phyloP scores from a whole-genome alignment of 306 rosid genomes.

The Quillaja saponaria region DNA sequence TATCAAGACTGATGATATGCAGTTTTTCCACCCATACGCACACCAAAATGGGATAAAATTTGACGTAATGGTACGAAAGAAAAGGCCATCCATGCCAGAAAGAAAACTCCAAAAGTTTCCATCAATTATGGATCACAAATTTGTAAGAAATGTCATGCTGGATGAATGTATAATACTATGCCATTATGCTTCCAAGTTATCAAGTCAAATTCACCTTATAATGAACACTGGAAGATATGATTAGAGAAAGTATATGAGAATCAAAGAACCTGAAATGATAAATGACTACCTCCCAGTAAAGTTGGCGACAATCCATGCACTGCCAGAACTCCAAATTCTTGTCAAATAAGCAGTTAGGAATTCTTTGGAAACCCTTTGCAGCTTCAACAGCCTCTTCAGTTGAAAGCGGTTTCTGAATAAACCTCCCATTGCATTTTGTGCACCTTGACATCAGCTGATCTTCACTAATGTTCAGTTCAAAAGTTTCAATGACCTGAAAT shows the following conservation, averaged over 20 bases:
- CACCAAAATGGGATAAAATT: no score
- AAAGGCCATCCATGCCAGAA: no score
- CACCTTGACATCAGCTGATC: slow-evolving; percentile 87
- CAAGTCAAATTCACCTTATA: slow-evolving; percentile 1
- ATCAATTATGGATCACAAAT: no score
- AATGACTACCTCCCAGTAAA: slow-evolving; percentile 84
- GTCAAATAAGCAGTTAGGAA: slow-evolving; percentile 79
- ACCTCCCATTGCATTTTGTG: slow-evolving; percentile 89
- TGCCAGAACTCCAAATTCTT: slow-evolving; percentile 92
- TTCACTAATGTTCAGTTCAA: slow-evolving; percentile 70
- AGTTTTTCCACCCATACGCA: no score
- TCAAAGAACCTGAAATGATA: slow-evolving; percentile 18
- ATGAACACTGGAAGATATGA: slow-evolving; percentile 18
- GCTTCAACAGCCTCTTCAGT: slow-evolving; percentile 89
- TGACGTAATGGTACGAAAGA: no score
- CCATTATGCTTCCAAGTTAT: slow-evolving; percentile 12
- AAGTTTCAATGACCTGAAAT: slow-evolving; percentile 87
- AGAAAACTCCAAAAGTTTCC: no score
- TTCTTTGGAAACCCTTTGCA: slow-evolving; percentile 86
- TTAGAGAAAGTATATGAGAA: slow-evolving; percentile 3
- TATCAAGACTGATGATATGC: no score
- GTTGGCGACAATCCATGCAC: slow-evolving; percentile 88
- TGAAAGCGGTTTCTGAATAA: slow-evolving; percentile 79
- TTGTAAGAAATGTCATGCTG: no score
- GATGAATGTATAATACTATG: not conserved